Percentiles rank a stretch among this genome's conserved stretches.
phyloP scores from a whole-genome alignment of 768 basidiomycete species.

The Russula ochroleuca region DNA sequence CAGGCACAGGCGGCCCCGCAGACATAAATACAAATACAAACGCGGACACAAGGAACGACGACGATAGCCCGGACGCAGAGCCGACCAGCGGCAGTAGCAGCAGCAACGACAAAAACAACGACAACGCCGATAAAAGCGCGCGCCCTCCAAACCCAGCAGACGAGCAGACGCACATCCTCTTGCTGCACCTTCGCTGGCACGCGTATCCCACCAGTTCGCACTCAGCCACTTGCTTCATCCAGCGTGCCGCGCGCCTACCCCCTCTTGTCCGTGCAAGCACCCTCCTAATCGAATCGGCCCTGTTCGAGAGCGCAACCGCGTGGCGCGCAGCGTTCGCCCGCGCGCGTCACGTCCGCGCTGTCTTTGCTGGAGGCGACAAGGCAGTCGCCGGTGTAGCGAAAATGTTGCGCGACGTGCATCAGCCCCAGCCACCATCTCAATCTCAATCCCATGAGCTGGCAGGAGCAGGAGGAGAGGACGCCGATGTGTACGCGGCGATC shows the following conservation, averaged over 20 bases:
- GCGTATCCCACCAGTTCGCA: conserved; percentile 8
- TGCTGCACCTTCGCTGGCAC: conserved; percentile 21
- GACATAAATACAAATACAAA: background rate
- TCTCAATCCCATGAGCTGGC: background rate
- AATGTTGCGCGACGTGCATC: conserved; percentile 10
- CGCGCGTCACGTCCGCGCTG: background rate
- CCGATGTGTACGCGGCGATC: conserved; percentile 12
- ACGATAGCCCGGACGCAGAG: background rate
- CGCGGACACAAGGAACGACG: background rate
- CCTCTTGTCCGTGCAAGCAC: conserved; percentile 15
- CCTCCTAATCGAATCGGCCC: conserved; percentile 14
- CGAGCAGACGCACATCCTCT: conserved; percentile 20
- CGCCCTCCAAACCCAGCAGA: conserved; percentile 17
- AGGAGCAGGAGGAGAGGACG: background rate
- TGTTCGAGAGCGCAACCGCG: conserved; percentile 8
- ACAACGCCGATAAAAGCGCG: background rate
- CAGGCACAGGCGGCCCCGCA: conserved; percentile 9
- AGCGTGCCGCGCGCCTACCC: conserved; percentile 17
- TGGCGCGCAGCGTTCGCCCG: conserved; percentile 15
- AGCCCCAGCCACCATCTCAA: background rate
- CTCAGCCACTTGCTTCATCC: conserved; percentile 14
- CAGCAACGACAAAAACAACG: background rate
- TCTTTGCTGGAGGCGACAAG: conserved; percentile 15
- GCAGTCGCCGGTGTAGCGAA: conserved; percentile 5
- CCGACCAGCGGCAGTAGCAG: background rate